Evolutionary conservation across 2,329 filamentous ascomycete genomes (phyloP).

Genomic region (Aspergillus sp.): DNA sequence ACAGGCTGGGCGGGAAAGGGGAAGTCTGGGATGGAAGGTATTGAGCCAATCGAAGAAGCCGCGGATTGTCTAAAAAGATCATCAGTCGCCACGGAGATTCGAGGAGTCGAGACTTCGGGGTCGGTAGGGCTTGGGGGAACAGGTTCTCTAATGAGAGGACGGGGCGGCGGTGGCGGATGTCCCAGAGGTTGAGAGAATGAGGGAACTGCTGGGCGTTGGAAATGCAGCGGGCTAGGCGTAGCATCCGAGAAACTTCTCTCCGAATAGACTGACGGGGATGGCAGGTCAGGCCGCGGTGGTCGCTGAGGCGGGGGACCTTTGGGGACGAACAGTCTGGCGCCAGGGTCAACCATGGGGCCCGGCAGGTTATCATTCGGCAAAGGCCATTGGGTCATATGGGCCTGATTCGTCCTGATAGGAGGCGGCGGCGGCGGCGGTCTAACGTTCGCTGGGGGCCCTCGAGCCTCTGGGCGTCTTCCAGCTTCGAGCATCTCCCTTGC

Average conservation of each 20-base stretch:
- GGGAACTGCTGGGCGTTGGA: conserved; percentile 19
- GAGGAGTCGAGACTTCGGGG: conserved; percentile 23
- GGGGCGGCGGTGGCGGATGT: conserved; percentile 18
- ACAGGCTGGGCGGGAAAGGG: conserved; percentile 19
- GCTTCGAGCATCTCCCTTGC: conserved; percentile 36
- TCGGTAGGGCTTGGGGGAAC: conserved; percentile 20
- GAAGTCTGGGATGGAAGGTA: conserved; percentile 32
- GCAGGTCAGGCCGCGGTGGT: conserved; percentile 41
- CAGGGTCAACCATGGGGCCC: conserved; percentile 17
- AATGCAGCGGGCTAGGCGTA: conserved; percentile 23
- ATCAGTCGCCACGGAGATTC: conserved; percentile 28
- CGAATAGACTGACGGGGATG: conserved; percentile 39
- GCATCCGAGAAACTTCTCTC: conserved; percentile 26
- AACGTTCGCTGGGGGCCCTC: conserved; percentile 11
- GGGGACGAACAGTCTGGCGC: conserved; percentile 27
- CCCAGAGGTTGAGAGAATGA: conserved; percentile 30
- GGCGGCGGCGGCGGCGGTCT: conserved; percentile 11
- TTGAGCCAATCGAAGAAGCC: conserved; percentile 23
- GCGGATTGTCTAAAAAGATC: conserved; percentile 29
- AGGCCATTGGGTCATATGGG: conserved; percentile 48
- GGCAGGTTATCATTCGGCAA: conserved; percentile 37
- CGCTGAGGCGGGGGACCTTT: conserved; percentile 42
- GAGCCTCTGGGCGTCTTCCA: conserved; percentile 25
- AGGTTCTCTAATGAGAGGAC: conserved; percentile 18
- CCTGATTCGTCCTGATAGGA: conserved; percentile 19